Percentiles rank a stretch among this genome's conserved stretches.
Evolutionary conservation across 2,329 filamentous ascomycete genomes (phyloP).

Genomic region (Pezicula rhizophila): DNA sequence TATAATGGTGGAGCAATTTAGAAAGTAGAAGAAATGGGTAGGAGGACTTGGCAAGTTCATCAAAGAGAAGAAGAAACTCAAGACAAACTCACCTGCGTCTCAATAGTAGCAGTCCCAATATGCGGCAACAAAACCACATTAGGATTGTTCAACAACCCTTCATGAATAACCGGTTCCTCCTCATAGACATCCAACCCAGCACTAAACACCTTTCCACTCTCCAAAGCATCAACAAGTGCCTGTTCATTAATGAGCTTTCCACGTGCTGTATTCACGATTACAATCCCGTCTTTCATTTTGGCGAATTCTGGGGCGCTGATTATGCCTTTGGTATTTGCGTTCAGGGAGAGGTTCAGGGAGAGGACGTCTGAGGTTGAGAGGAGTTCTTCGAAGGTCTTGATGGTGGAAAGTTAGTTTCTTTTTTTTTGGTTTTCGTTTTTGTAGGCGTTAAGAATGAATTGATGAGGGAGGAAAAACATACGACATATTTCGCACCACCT

Average conservation of each 20-base stretch:
- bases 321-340: slow-evolving; percentile 58
- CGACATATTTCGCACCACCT: slow-evolving; percentile 55
- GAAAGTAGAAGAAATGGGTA: too few species aligned
- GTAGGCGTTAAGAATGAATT: too few species aligned
- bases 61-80: background rate
- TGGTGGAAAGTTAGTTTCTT: too few species aligned
- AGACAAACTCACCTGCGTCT: slow-evolving; percentile 31
- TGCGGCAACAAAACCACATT: slow-evolving; percentile 72
- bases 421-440: too few species aligned
- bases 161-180: slow-evolving; percentile 69
- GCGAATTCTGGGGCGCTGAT: slow-evolving; percentile 64
- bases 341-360: slow-evolving; percentile 72
- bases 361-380: slow-evolving; percentile 65
- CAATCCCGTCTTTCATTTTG: slow-evolving; percentile 71
- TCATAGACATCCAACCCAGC: slow-evolving; percentile 78
- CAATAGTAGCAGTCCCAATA: slow-evolving; percentile 75
- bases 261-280: slow-evolving; percentile 75
- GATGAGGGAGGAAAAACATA: too few species aligned
- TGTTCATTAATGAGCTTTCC: slow-evolving; percentile 75
- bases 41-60: too few species aligned
- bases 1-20: too few species aligned
- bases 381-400: slow-evolving; percentile 57
- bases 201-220: slow-evolving; percentile 59
- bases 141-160: slow-evolving; percentile 63
- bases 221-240: slow-evolving; percentile 67